These are phyloP conservation scores for Asterophora lycoperdoides DNA, from an alignment of 768 basidiomycete genomes.

Conservation along the genomic window DNA sequence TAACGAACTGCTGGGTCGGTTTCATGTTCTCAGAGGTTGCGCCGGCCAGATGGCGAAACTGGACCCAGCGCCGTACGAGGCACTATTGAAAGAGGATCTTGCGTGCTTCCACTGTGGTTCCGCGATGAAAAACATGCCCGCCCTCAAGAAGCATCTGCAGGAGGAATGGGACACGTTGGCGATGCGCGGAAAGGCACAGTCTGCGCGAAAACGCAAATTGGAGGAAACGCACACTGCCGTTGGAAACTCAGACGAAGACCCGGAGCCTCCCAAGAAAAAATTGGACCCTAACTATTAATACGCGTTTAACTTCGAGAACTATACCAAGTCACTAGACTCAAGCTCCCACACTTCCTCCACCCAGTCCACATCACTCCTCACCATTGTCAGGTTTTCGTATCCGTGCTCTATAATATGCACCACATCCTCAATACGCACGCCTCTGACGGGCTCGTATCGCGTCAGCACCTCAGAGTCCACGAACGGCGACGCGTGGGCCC, in stretches of 20 bases:
- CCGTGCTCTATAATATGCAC: conserved; percentile 72
- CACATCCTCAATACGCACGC: conserved; percentile 92
- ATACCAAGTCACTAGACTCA: conserved; percentile 15
- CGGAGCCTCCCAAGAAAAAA: too few relatives aligned
- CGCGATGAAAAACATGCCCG: too few relatives aligned
- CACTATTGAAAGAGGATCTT: conserved; percentile 53
- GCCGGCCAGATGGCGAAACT: conserved; percentile 48
- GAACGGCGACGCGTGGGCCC: conserved; percentile 54
- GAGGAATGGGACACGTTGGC: too few relatives aligned
- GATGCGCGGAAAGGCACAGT: too few relatives aligned
- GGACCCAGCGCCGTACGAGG: conserved; percentile 52
- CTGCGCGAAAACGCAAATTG: too few relatives aligned
- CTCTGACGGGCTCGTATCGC: conserved; percentile 79
- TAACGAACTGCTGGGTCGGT: neutral
- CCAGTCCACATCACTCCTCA: conserved; percentile 78
- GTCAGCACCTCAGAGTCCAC: conserved; percentile 68
- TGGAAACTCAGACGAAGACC: too few relatives aligned
- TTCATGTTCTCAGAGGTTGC: neutral
- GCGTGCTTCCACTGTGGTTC: too few relatives aligned
- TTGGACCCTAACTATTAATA: too few relatives aligned
- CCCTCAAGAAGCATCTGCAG: too few relatives aligned
- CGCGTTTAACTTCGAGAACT: too few relatives aligned
- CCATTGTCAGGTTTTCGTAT: conserved; percentile 81
- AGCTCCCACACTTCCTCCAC: conserved; percentile 69
- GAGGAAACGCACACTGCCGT: too few relatives aligned